Conservation (phyloP, 768 basidiomycete species). For the Boletus tylopilopsis region DNA sequence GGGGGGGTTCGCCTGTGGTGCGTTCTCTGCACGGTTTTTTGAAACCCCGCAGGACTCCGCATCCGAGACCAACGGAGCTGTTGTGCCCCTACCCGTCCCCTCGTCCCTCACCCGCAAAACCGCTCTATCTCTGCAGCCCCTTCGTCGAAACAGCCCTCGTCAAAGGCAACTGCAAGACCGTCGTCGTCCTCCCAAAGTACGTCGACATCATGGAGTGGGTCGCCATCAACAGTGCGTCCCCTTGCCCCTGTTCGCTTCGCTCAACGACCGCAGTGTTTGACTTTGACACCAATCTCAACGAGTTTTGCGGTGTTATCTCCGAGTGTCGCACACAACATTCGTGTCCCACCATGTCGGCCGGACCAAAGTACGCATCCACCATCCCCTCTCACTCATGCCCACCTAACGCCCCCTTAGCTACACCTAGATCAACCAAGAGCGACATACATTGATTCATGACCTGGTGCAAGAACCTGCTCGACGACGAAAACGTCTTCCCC, state of each 20-base stretch:
- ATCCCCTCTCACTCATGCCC: neutral
- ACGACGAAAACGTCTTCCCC: slow-evolving; percentile 93
- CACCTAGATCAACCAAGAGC: slow-evolving; percentile 90
- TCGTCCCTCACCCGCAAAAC: slow-evolving; percentile 52
- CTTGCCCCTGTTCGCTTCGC: no score
- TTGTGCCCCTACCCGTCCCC: no score
- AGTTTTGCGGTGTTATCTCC: slow-evolving; percentile 91
- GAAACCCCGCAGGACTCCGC: no score
- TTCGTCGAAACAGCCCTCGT: slow-evolving; percentile 95
- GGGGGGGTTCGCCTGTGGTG: no score
- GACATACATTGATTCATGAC: slow-evolving; percentile 97
- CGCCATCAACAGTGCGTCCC: slow-evolving; percentile 86
- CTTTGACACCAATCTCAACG: slow-evolving; percentile 95
- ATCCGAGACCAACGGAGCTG: no score
- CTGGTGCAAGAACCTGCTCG: slow-evolving; percentile 89
- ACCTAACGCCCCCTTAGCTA: slow-evolving; percentile 57
- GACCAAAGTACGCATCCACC: slow-evolving; percentile 64
- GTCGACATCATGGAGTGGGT: slow-evolving; percentile 98
- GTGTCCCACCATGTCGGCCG: slow-evolving; percentile 92
- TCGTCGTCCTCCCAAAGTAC: slow-evolving; percentile 94
- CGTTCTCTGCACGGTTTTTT: no score
- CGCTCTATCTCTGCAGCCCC: slow-evolving; percentile 88
- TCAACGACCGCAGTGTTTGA: slow-evolving; percentile 73
- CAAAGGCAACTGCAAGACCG: slow-evolving; percentile 98
- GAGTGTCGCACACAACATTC: slow-evolving; percentile 89